Percentiles rank a stretch among this genome's conserved stretches.
Evolutionary conservation across 768 basidiomycete species (phyloP).

Genomic region (Naganishia antarctica): DNA sequence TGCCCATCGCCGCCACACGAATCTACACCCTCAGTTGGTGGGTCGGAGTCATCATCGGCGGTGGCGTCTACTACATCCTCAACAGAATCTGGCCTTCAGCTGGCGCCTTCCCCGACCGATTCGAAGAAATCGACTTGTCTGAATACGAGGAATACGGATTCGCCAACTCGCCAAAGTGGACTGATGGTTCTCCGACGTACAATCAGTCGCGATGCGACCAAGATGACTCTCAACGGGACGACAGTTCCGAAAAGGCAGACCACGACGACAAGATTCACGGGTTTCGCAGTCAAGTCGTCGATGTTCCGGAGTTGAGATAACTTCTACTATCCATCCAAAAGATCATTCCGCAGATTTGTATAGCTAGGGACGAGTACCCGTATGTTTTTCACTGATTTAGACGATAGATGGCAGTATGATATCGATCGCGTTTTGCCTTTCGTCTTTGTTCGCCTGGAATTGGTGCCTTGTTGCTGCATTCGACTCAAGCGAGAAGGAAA

Average conservation of each 20-base stretch:
- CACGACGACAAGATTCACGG: not conserved
- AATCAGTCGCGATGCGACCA: constrained; percentile 4
- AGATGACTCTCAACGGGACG: not conserved
- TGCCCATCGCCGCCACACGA: constrained; percentile 65
- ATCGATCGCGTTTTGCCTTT: no score
- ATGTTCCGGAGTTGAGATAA: constrained; percentile 23
- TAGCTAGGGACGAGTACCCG: constrained; percentile 18
- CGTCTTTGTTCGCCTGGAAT: no score
- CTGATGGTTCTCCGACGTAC: constrained; percentile 1
- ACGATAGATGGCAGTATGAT: no score
- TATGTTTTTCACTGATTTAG: not conserved
- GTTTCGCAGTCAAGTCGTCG: constrained; percentile 5
- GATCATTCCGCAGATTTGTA: not conserved
- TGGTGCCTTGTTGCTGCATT: no score
- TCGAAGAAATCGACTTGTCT: constrained; percentile 59
- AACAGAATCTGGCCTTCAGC: constrained; percentile 62
- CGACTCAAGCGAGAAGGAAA: no score
- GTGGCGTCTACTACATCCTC: constrained; percentile 60
- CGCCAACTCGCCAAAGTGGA: constrained; percentile 25
- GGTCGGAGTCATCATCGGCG: constrained; percentile 71
- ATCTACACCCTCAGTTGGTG: constrained; percentile 59
- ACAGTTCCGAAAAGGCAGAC: constrained; percentile 12
- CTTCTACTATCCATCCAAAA: no score
- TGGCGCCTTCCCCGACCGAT: constrained; percentile 52
- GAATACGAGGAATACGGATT: constrained; percentile 34